phyloP scores from a whole-genome alignment of 768 basidiomycete species.

The Hemileccinum rubropunctum region DNA sequence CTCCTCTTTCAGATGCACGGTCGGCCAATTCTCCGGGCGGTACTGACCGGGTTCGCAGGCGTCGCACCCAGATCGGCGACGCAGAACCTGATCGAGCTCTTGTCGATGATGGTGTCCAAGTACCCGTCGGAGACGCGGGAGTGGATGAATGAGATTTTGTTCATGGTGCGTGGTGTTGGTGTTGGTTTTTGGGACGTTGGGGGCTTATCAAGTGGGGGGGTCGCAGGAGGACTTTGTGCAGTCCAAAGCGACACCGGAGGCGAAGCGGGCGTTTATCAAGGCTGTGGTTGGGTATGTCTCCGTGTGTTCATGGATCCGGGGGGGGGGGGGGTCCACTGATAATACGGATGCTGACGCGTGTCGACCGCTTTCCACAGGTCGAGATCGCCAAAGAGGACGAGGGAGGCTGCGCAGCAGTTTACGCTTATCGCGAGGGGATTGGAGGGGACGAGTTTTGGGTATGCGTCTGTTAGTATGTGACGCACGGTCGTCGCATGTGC shows the following conservation, averaged over 20 bases:
- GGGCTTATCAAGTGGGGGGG: neutral
- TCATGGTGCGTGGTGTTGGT: constrained; percentile 45
- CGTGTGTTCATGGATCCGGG: neutral
- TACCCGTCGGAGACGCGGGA: constrained; percentile 50
- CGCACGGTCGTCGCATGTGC: neutral
- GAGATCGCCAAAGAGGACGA: constrained; percentile 66
- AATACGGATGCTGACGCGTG: neutral
- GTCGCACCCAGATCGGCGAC: constrained; percentile 81
- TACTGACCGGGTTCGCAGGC: constrained; percentile 79
- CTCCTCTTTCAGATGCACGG: constrained; percentile 56
- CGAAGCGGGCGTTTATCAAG: constrained; percentile 77
- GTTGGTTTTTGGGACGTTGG: constrained; percentile 1
- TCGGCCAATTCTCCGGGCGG: constrained; percentile 64
- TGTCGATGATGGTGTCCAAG: constrained; percentile 64
- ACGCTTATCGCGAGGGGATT: constrained; percentile 80
- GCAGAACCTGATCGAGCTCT: constrained; percentile 80
- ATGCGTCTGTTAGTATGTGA: constrained; percentile 63
- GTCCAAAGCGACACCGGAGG: constrained; percentile 68
- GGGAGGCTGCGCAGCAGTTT: constrained; percentile 87
- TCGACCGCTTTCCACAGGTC: constrained; percentile 42
- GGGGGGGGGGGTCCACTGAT: neutral
- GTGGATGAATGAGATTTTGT: constrained; percentile 76
- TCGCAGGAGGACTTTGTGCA: constrained; percentile 68
- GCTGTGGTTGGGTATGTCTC: constrained; percentile 58
- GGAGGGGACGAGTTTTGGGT: constrained; percentile 84